These are phyloP conservation scores for Neurospora sp. DNA, from an alignment of 495 filamentous ascomycete species.

Conservation along the genomic window DNA sequence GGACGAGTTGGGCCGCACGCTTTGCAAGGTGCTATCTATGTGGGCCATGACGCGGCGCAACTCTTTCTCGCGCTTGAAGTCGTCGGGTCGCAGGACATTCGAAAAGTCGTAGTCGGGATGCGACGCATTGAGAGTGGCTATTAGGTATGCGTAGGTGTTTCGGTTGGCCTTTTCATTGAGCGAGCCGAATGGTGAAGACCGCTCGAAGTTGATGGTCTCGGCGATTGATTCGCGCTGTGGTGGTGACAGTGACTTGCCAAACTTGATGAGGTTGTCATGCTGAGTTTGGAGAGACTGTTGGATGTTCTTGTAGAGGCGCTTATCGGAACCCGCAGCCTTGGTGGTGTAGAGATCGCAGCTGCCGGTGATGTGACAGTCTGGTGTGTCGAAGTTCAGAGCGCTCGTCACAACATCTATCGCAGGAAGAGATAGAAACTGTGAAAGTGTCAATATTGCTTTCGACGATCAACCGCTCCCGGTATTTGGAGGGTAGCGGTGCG, in stretches of 20 bases:
- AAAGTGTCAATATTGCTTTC: neutral
- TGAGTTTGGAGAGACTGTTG: slow-evolving; percentile 79
- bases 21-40: slow-evolving; percentile 76
- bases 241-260: slow-evolving; percentile 73
- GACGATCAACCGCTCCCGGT: neutral
- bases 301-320: slow-evolving; percentile 93
- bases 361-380: slow-evolving; percentile 79
- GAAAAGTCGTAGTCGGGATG: slow-evolving; percentile 98
- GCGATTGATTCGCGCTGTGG: slow-evolving; percentile 50
- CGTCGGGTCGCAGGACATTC: slow-evolving; percentile 71
- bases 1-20: slow-evolving; percentile 53
- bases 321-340: slow-evolving; percentile 87
- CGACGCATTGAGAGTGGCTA: slow-evolving; percentile 93
- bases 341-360: slow-evolving; percentile 95
- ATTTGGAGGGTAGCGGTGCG: neutral
- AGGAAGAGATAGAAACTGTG: slow-evolving; percentile 79
- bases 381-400: slow-evolving; percentile 87
- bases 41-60: slow-evolving; percentile 69
- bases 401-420: slow-evolving; percentile 80
- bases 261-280: slow-evolving; percentile 74
- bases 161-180: slow-evolving; percentile 79
- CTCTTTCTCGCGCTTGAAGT: slow-evolving; percentile 73
- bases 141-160: slow-evolving; percentile 88
- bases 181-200: slow-evolving; percentile 82
- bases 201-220: slow-evolving; percentile 61